Evolutionary conservation across 768 basidiomycete species (phyloP), one percentile per base, ranked within the genome.

Genomic region (Mycena vulgaris): DNA sequence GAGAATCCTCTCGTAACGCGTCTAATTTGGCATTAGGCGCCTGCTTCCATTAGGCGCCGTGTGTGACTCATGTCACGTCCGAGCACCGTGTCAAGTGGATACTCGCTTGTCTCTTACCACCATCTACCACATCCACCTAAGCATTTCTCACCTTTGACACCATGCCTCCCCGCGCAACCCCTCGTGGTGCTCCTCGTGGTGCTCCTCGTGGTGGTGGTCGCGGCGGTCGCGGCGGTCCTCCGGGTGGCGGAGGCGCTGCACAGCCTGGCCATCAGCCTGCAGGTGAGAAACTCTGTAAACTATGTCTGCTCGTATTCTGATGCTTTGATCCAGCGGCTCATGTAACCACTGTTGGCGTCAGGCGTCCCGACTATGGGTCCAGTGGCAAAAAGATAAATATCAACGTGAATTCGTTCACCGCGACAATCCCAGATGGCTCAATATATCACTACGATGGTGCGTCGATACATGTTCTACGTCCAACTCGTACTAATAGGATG

Each of bases 381-480:
- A 80, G 80, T 8, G 90, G 89, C 4, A 78, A 73, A 45, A 57
- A 71, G 0, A 78, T 89, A 5, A 72, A 73, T 0, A 55, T 74
- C 21, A 48, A 51, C n/a, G 42, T 62, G 28, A 90, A 90, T 73
- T 85, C 87, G 63, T 90, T 89, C 69, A 66, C 70, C 13, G 81
- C 83, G 25, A 73, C 78, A 1, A 83, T 87, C 7, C 84, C 88
- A 0, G 80, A 87, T 8, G 77, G 73, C 0, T 81, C 81, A 14
- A 90, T 90, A 45, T 79, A 85, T 55, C 89, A 90, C 61, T 90
- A 90, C 64, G 89, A 90, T 71, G 88, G 89, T 89, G 65, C 68
- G 88, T 56, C 53, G n/a, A 68, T 10, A 1, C 40, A 37, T 66
- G n/a, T 19, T 57, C n/a, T 57, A 19, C n/a, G 39, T 25, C 19